These are phyloP conservation scores for Pythium rishiriense DNA, from an alignment of 352 stramenopile species.

Conservation along the genomic window DNA sequence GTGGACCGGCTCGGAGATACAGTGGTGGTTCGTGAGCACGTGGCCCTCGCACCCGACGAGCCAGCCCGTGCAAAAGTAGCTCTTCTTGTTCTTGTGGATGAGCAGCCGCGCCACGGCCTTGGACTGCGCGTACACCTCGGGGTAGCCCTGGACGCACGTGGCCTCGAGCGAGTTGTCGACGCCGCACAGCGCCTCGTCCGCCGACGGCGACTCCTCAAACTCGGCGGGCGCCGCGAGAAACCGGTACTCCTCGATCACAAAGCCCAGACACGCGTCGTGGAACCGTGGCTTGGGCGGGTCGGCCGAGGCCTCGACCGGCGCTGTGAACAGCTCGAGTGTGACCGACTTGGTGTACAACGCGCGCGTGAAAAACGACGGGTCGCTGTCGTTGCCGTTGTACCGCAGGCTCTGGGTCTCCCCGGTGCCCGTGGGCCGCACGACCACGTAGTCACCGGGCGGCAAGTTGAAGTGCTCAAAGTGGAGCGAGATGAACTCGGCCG, in stretches of 20 bases:
- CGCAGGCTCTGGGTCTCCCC: slow-evolving; percentile 39
- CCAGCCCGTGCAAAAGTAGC: slow-evolving; percentile 76
- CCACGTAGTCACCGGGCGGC: slow-evolving; percentile 52
- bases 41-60: slow-evolving; percentile 70
- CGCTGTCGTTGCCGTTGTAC: slow-evolving; percentile 31
- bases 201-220: too few species aligned
- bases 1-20: slow-evolving; percentile 48
- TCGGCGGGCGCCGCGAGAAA: slow-evolving; percentile 33
- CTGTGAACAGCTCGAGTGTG: slow-evolving; percentile 55
- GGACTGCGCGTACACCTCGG: slow-evolving; percentile 24
- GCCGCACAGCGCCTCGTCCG: slow-evolving; percentile 53
- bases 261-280: slow-evolving; percentile 60
- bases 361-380: slow-evolving; percentile 38
- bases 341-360: slow-evolving; percentile 42
- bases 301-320: slow-evolving; percentile 21
- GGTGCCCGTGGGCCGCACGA: slow-evolving; percentile 37
- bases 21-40: slow-evolving; percentile 84
- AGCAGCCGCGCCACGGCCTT: slow-evolving; percentile 54
- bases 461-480: slow-evolving; percentile 73
- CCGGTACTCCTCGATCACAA: slow-evolving; percentile 52
- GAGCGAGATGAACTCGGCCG: slow-evolving; percentile 58
- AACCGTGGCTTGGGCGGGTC: too few species aligned
- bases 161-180: slow-evolving; percentile 62
- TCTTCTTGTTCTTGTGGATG: slow-evolving; percentile 57
- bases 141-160: slow-evolving; percentile 41